Percentiles rank a stretch among this genome's conserved stretches.
Evolutionary conservation across 2,329 filamentous ascomycete genomes (phyloP).

Genomic region (Ascochyta clinopodiicola): DNA sequence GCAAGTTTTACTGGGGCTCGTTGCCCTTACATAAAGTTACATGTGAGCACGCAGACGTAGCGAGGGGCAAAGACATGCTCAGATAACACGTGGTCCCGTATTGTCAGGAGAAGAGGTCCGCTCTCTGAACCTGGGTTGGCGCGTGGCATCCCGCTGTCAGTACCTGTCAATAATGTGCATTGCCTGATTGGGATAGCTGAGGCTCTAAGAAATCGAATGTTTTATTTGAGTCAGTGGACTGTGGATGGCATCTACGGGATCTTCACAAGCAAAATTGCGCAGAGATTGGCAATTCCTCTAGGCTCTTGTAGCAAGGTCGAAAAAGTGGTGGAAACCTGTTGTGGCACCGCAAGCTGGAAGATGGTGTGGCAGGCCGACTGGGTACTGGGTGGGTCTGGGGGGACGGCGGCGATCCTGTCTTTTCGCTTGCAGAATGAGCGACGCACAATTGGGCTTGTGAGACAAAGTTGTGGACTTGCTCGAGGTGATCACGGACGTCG

Average conservation of each 20-base stretch:
- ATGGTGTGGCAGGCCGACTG: not conserved
- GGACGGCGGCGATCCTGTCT: conserved; percentile 16
- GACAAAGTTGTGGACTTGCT: conserved; percentile 17
- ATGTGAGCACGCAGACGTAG: conserved; percentile 5
- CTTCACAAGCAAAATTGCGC: not conserved
- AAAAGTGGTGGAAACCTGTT: conserved; percentile 10
- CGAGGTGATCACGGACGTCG: conserved; percentile 4
- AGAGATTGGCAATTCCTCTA: not conserved
- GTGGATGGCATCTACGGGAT: not conserved
- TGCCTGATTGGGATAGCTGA: conserved; percentile 4
- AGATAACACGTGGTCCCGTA: conserved; percentile 9
- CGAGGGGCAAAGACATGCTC: not conserved
- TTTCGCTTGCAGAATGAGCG: conserved; percentile 12
- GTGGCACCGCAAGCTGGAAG: conserved; percentile 12
- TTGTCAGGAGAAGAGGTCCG: not conserved
- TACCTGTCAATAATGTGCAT: conserved; percentile 4
- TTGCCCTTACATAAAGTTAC: not conserved
- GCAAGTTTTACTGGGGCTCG: not conserved
- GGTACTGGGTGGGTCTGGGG: conserved; percentile 11
- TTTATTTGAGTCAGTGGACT: conserved; percentile 7
- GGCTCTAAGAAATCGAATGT: not conserved
- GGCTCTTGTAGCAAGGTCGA: not conserved
- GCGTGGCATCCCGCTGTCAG: conserved; percentile 21
- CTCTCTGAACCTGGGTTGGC: conserved; percentile 11
- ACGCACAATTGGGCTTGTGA: conserved; percentile 14